Evolutionary conservation across 495 filamentous ascomycete genomes (phyloP), one percentile per base, ranked within the genome.

Genomic region (Recurvomyces mirabilis): DNA sequence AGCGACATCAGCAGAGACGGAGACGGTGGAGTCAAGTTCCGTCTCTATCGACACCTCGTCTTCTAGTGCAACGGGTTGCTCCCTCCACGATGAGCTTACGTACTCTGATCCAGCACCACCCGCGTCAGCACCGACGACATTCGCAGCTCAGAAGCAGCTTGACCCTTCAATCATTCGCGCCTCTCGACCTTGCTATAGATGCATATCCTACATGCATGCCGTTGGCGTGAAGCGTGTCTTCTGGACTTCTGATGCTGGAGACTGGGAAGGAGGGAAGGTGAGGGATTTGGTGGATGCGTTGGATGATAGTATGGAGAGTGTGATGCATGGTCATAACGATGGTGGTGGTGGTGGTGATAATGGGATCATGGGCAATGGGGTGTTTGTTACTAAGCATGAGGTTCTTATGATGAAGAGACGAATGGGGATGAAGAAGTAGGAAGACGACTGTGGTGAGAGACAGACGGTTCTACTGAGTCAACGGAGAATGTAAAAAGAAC

Each of bases 201-300:
- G 70, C 42, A 64, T 72, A 21, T 57, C 47, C 1, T 67, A 70
- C 43, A 72, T 73, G 67, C 59, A 68, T 37, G 62, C 61, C 5
- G 71, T 65, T 1, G 71, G 70, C 15, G 69, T 74, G 60, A 72
- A 70, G 58, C 63, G 68, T 17, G 68, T 70, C 9, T 72, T 72
- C 45, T 73, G 69, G 70, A 72, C 68, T 9, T 70, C 64, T 29
- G 51, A 62, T 10, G 52, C 56, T 13, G 69, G 68, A 0, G 49
- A 56, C 23, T 72, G 68, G 70, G 68, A 72, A 51, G 64, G 68
- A 14, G 66, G 61, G 3, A 72, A 72, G 51, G 67, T 72, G 1
- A 53, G 65, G 12, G 68, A 72, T 48, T 49, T 72, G 12, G 63
- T 68, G 5, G 62, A 72, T 40, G 61, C 66, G 18, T 49, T 71